phyloP scores from a whole-genome alignment of 768 basidiomycete species.

The Pleurotus platypus region DNA sequence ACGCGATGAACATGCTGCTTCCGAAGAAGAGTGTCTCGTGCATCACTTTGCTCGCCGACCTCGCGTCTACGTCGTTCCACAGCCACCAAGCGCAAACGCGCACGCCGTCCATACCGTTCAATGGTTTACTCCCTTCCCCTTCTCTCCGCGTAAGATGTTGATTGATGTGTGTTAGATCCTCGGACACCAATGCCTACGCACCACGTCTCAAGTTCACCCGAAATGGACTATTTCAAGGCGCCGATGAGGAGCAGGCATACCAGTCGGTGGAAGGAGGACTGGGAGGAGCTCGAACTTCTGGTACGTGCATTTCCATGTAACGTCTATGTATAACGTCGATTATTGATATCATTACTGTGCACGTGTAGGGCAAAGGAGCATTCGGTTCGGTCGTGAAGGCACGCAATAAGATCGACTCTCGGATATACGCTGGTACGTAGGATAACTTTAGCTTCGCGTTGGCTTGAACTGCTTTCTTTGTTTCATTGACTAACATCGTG shows the following conservation, averaged over 20 bases:
- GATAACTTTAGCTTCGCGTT: not conserved
- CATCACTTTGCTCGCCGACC: constrained; percentile 51
- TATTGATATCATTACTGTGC: not conserved
- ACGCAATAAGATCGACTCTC: constrained; percentile 79
- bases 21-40: constrained; percentile 58
- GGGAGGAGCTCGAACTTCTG: constrained; percentile 87
- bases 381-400: constrained; percentile 97
- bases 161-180: constrained; percentile 25
- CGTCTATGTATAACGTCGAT: too few relatives aligned
- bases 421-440: constrained; percentile 74
- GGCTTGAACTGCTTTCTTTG: not conserved
- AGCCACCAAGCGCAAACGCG: constrained; percentile 16
- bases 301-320: constrained; percentile 30
- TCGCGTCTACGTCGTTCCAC: constrained; percentile 40
- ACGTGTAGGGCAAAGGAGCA: constrained; percentile 72
- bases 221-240: constrained; percentile 57
- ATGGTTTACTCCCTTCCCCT: constrained; percentile 14
- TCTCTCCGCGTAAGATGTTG: constrained; percentile 1
- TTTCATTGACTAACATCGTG: not conserved
- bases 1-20: constrained; percentile 58
- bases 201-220: constrained; percentile 50
- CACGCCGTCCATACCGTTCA: constrained; percentile 22
- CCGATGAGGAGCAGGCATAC: constrained; percentile 43
- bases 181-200: constrained; percentile 47
- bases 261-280: constrained; percentile 91